Conservation (phyloP, 2,329 filamentous ascomycete species). For the Escovopsis sp. region DNA sequence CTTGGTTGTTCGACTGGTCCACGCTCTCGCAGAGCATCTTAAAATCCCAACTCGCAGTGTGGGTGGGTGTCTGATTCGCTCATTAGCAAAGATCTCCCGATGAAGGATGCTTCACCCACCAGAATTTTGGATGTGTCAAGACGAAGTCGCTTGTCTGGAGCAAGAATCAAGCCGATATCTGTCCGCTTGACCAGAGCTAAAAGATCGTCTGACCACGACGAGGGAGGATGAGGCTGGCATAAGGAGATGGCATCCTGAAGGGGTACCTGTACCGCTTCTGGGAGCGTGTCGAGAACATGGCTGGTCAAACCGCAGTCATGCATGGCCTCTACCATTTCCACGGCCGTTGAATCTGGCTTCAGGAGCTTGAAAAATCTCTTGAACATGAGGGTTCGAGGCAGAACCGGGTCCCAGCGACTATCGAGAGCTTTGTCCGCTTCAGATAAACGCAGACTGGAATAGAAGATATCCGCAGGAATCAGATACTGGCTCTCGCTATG, state of each 20-base stretch:
- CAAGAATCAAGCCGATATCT: conserved; percentile 58
- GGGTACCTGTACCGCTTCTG: conserved; percentile 67
- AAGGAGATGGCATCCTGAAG: conserved; percentile 72
- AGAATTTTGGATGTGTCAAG: conserved; percentile 24
- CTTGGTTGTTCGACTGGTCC: conserved; percentile 43
- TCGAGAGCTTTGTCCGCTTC: conserved; percentile 22
- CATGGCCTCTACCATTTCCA: conserved; percentile 60
- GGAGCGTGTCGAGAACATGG: conserved; percentile 63
- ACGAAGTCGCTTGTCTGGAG: conserved; percentile 20
- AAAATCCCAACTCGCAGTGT: conserved; percentile 58
- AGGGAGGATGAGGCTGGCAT: conserved; percentile 70
- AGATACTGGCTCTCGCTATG: conserved; percentile 23
- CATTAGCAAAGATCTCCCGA: conserved; percentile 8
- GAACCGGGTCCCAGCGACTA: conserved; percentile 30
- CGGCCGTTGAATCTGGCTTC: conserved; percentile 32
- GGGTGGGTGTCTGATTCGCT: conserved; percentile 38
- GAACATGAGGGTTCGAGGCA: conserved; percentile 58
- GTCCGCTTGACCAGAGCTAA: conserved; percentile 66
- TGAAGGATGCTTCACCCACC: conserved; percentile 17
- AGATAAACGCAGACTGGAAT: conserved; percentile 19
- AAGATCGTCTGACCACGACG: conserved; percentile 56
- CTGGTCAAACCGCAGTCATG: conserved; percentile 51
- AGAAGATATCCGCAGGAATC: conserved; percentile 31
- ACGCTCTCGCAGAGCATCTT: conserved; percentile 59
- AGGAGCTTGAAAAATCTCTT: conserved; percentile 50